A percentile compares a stretch with the other conserved stretches of the same genome.
Conservation (phyloP, 116 monocot genomes). For the Iris pallida region DNA sequence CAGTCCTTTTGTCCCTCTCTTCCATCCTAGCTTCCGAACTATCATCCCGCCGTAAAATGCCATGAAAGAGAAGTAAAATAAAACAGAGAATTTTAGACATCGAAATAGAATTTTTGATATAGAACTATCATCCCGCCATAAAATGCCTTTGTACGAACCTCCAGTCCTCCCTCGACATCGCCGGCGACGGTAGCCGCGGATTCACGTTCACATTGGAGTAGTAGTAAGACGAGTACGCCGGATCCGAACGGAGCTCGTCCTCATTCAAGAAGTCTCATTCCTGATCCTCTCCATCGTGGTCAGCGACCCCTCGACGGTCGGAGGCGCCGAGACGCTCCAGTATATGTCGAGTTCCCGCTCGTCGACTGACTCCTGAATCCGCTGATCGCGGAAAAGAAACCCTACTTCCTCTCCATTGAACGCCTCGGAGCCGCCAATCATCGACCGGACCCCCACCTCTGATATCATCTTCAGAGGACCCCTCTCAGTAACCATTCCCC, state of each 20-base stretch:
- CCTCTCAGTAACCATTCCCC: neutral
- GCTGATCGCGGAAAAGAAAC: constrained; percentile 26
- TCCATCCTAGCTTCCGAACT: constrained; percentile 66
- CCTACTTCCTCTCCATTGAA: constrained; percentile 20
- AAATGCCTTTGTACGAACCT: constrained; percentile 44
- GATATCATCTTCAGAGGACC: constrained; percentile 14
- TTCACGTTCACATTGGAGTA: constrained; percentile 67
- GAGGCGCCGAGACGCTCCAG: constrained; percentile 53
- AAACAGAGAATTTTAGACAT: no score
- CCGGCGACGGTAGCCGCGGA: constrained; percentile 61
- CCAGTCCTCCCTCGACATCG: constrained; percentile 70
- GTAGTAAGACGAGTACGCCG: constrained; percentile 47
- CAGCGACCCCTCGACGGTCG: constrained; percentile 31
- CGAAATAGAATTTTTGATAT: no score
- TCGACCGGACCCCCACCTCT: constrained; percentile 24
- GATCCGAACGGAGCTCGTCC: constrained; percentile 53
- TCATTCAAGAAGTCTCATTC: constrained; percentile 22
- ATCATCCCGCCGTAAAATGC: constrained; percentile 34
- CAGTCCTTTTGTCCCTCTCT: constrained; percentile 69
- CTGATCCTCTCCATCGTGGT: constrained; percentile 42
- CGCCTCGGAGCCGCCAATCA: constrained; percentile 7
- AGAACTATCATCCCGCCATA: constrained; percentile 28
- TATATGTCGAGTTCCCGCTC: constrained; percentile 35
- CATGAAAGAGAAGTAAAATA: no score
- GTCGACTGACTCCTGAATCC: constrained; percentile 30